phyloP scores from a whole-genome alignment of 129 eudicot genomes.

The Tagetes erecta region DNA sequence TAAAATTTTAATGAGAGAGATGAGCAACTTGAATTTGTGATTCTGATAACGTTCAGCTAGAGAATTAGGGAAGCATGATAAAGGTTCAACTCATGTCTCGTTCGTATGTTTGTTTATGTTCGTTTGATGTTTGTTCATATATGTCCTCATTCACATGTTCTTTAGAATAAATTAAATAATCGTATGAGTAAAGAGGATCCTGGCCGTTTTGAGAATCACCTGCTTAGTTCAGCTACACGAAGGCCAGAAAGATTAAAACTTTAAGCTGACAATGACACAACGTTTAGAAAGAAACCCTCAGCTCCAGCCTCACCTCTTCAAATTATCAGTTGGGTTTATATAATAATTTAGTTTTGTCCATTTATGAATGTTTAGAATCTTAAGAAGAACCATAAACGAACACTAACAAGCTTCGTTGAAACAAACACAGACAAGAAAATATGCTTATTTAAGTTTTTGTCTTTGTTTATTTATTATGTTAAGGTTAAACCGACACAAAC shows the following conservation, averaged over 20 bases:
- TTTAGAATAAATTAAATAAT: no score
- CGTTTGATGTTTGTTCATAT: no score
- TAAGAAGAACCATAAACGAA: no score
- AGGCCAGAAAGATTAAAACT: no score
- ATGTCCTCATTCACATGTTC: no score
- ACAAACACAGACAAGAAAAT: background rate
- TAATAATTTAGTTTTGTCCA: no score
- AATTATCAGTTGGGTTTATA: background rate
- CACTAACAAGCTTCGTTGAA: no score
- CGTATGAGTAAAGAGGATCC: background rate
- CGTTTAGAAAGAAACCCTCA: background rate
- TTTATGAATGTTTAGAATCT: no score
- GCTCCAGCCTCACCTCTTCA: background rate
- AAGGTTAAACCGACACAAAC: background rate
- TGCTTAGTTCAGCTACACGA: no score
- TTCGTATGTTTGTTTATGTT: background rate
- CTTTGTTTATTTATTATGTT: background rate
- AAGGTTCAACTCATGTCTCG: background rate
- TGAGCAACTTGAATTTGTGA: background rate
- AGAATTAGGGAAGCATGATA: background rate
- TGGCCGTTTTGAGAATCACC: background rate
- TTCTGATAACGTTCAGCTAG: background rate
- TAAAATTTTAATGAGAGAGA: background rate
- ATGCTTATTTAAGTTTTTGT: background rate
- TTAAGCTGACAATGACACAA: no score